Conservation (phyloP, 345 rosid species). For the Eucalyptus fibrosa region DNA sequence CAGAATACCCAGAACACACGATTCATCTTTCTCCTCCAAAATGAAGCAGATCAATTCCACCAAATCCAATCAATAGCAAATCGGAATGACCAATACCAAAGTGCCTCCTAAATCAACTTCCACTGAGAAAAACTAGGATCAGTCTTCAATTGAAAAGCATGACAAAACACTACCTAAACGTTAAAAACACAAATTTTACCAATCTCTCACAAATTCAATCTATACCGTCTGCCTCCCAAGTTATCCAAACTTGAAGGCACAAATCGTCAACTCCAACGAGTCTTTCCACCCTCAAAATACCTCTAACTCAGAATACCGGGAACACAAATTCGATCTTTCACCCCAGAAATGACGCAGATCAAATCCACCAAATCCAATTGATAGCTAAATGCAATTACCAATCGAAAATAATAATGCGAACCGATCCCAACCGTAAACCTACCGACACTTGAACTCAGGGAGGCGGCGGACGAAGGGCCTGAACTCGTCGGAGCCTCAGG, state of each 20-base stretch:
- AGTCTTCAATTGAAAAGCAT: not conserved
- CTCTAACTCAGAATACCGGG: not conserved
- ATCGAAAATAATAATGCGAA: not conserved
- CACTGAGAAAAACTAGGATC: not conserved
- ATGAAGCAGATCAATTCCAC: not conserved
- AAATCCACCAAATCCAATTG: not conserved
- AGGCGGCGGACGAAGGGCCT: conserved; percentile 80
- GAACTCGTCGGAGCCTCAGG: conserved; percentile 75
- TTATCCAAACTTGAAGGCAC: not conserved
- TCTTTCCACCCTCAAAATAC: not conserved
- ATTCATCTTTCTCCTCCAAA: too few species aligned
- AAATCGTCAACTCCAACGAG: not conserved
- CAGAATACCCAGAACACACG: too few species aligned
- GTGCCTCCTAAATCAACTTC: too few species aligned
- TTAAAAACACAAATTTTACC: not conserved
- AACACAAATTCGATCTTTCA: not conserved
- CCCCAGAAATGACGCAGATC: not conserved
- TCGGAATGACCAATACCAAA: not conserved
- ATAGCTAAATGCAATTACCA: not conserved
- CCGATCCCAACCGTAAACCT: not conserved
- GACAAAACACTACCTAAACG: not conserved
- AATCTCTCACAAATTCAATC: not conserved
- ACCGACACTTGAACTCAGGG: conserved; percentile 83
- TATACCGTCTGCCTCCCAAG: not conserved
- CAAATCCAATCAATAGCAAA: not conserved